These are phyloP conservation scores for Triticum turgidum DNA, from an alignment of 176 grass and related monocot genomes.

Conservation along the genomic window DNA sequence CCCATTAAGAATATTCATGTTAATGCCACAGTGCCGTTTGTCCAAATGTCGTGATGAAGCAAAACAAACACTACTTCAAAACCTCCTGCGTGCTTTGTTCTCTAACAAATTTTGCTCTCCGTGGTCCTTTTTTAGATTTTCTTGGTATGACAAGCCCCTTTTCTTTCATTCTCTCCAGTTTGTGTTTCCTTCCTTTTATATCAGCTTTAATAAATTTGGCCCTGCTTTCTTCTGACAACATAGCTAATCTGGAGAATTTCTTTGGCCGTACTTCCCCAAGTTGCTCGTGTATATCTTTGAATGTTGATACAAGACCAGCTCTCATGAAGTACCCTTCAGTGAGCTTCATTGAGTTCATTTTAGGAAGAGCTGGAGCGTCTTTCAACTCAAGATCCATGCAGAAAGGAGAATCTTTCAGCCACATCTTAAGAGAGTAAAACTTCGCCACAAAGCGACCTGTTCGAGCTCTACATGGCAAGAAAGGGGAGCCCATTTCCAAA, in stretches of 20 bases:
- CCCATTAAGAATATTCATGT: constrained; percentile 9
- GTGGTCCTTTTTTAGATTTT: constrained; percentile 44
- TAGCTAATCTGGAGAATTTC: constrained; percentile 88
- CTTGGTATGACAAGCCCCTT: constrained; percentile 46
- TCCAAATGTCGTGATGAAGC: not conserved
- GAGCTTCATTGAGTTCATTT: constrained; percentile 83
- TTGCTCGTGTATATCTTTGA: constrained; percentile 80
- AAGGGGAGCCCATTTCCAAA: constrained; percentile 84
- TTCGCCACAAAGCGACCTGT: constrained; percentile 76
- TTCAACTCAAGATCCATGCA: constrained; percentile 94
- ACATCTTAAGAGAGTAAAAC: constrained; percentile 85
- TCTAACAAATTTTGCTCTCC: constrained; percentile 61
- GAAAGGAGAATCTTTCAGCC: constrained; percentile 94
- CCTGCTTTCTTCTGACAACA: constrained; percentile 81
- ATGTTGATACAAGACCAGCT: constrained; percentile 75
- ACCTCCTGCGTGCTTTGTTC: constrained; percentile 38
- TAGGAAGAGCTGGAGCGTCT: constrained; percentile 65
- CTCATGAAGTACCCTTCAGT: constrained; percentile 93
- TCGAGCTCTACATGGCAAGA: constrained; percentile 71
- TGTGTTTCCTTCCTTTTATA: constrained; percentile 78
- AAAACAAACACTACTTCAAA: constrained; percentile 34
- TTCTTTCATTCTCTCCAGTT: constrained; percentile 67
- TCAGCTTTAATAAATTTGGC: constrained; percentile 72
- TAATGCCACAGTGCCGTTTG: not conserved
- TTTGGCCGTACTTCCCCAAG: constrained; percentile 87